Base-by-base conservation (phyloP, 768 basidiomycete species). In the Russula lepida region DNA sequence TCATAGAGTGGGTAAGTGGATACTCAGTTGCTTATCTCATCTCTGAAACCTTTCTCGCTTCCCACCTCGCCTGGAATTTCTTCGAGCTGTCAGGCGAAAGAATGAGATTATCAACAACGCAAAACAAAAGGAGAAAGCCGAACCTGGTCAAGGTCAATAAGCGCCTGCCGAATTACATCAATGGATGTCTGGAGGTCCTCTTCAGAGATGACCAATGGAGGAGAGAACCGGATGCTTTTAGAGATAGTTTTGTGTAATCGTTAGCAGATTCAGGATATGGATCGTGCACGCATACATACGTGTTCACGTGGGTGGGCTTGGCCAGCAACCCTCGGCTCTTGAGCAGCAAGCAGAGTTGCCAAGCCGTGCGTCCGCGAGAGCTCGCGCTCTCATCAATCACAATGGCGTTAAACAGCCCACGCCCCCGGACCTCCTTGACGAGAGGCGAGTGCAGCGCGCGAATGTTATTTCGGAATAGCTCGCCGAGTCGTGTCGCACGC, bases 261-360 rank as follows among this genome's bases (percentile, higher is more conserved):
- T 49, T 35, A 32, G 32, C 7, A 48, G 12, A 37, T 27, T 30
- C 25, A 4, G 19, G 35, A 39, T 32, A 37, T 7, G 15, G 13
- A 4, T 8, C 30, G 37, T 37, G 21, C 9, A 49, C 39, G 23
- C 8, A 12, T 7, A 78, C 92, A 68, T 68, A 95, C 92, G 91
- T 92, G 73, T 95, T 95, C 28, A 86, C 82, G 69, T 97, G 94
- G 0, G 95, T 98, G 13, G 97, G 95, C 79, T 99, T 98, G 30
- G 95, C 95, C 64, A 99, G 76, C 58, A 98, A 82, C 4, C 94
- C 93, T 49, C 90, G 82, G 67, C 85, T 86, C 85, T 95, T 95
- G 72, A 98, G 74, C 69, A 98, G 73, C 70, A 98, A 70, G 74
- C 97, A 98, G 56, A 98, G 78, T 72, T 98, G 92, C 97, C 95